These are phyloP conservation scores for Geranomyces variabilis DNA, from an alignment of 192 early-diverging fungal genomes.

Conservation along the genomic window DNA sequence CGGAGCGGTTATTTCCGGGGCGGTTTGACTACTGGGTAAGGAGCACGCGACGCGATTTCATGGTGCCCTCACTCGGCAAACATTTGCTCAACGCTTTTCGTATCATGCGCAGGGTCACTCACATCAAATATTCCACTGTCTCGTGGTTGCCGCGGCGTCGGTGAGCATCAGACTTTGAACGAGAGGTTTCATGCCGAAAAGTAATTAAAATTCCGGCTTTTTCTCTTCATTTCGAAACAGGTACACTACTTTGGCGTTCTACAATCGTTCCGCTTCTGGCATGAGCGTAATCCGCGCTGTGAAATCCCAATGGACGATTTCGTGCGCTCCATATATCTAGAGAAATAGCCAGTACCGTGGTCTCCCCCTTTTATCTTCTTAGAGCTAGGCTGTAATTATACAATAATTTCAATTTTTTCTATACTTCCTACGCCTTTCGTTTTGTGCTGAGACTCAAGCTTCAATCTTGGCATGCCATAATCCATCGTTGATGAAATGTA, in stretches of 20 bases:
- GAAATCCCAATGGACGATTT: constrained; percentile 9
- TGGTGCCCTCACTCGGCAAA: neutral
- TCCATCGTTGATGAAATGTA: constrained; percentile 86
- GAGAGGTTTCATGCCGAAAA: too few relatives aligned
- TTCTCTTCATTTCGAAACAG: too few relatives aligned
- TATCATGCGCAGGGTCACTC: constrained; percentile 57
- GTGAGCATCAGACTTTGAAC: too few relatives aligned
- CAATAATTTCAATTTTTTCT: too few relatives aligned
- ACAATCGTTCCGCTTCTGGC: constrained; percentile 7
- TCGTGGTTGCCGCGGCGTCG: constrained; percentile 74
- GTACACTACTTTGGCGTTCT: constrained; percentile 59
- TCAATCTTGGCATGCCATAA: constrained; percentile 42
- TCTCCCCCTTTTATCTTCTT: too few relatives aligned
- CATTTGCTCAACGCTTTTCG: neutral
- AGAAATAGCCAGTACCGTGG: too few relatives aligned
- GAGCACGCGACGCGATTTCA: neutral
- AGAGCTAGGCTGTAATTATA: too few relatives aligned
- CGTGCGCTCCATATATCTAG: constrained; percentile 3
- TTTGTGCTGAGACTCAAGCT: too few relatives aligned
- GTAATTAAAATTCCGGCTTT: too few relatives aligned
- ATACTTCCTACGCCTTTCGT: too few relatives aligned
- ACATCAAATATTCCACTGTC: constrained; percentile 91
- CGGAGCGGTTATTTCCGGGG: constrained; percentile 87
- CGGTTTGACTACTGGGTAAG: constrained; percentile 75
- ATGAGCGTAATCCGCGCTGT: constrained; percentile 3